These are phyloP conservation scores for Paxillus involutus DNA, from an alignment of 768 basidiomycete species.

Conservation along the genomic window DNA sequence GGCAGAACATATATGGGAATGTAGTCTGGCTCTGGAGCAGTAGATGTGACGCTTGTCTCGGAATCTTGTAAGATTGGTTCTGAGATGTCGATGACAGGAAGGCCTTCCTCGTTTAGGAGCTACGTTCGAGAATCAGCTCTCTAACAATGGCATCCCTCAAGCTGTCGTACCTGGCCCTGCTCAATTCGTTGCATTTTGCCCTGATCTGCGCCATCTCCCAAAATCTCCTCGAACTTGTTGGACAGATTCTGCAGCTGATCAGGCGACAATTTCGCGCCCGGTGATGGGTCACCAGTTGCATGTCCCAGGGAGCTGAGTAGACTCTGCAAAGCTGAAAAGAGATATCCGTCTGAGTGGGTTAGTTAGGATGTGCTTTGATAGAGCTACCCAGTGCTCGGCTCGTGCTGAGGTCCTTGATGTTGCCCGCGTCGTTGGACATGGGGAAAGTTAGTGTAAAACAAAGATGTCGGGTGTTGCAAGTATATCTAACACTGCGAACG, in stretches of 20 bases:
- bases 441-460: not conserved
- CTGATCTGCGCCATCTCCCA: constrained; percentile 42
- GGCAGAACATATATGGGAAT: constrained; percentile 48
- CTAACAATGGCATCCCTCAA: constrained; percentile 16
- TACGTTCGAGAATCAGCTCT: constrained; percentile 30
- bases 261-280: constrained; percentile 34
- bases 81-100: constrained; percentile 76
- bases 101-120: constrained; percentile 75
- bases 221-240: constrained; percentile 56
- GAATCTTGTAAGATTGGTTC: constrained; percentile 47
- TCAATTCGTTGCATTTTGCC: constrained; percentile 43
- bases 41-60: constrained; percentile 15
- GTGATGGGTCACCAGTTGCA: not conserved
- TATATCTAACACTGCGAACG: too few relatives aligned
- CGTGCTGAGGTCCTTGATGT: constrained; percentile 27
- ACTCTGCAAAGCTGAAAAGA: constrained; percentile 38
- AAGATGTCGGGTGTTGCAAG: too few relatives aligned
- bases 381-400: constrained; percentile 36
- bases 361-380: not conserved
- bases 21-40: constrained; percentile 42
- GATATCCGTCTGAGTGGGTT: constrained; percentile 8
- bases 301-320: constrained; percentile 38
- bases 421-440: constrained; percentile 21
- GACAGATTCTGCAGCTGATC: constrained; percentile 56
- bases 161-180: constrained; percentile 59